Evolutionary conservation across 1,284 basidiomycete species (phyloP), one percentile per base, ranked within the genome.

Genomic region (Ceratorhiza oryzae-sativae): DNA sequence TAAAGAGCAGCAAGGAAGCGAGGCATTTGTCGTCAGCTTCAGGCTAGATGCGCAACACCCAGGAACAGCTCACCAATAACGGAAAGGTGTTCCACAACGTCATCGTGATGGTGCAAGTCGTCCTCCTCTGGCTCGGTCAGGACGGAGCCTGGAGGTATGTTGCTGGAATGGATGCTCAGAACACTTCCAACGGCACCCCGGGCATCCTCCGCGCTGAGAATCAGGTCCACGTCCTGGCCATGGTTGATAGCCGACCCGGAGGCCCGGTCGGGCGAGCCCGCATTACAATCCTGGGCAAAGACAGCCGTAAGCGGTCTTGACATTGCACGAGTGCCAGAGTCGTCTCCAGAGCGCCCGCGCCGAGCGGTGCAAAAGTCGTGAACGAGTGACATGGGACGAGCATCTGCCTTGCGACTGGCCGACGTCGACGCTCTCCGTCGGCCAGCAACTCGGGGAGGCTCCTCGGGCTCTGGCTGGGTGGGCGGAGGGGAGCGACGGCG

Each of bases 61-160:
- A 34, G n/a, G 53, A 25, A 42, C 56, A 71, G 27, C 82, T 61
- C 76, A 88, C 89, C 89, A 73, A 93, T 90, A 53, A 89, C 90
- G 78, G 93, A 91, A 76, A 93, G 79, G 78, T 91, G 88, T 74
- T 91, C 90, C 8, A 92, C 89, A 73, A 92, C 86, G 74, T 90
- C 88, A 76, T 91, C 88, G 71, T 88, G 86, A 76, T 91, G 89
- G 74, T 86, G 85, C 27, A 76, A 60, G 23, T 71, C 73, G 23
- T 75, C 73, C 20, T 63, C 55, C n/a, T 72, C 70, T 13, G 65
- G 65, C 51, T 68, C 51, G 18, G 60, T 67, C 10, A 63, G 39
- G n/a, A 56, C 49, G 10, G 71, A 71, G 13, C 30, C 62, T 6
- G 71, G 71, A 12, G 75, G 73, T 1, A 45, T 68, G 23, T 75